Evolutionary conservation across 306 rosid species (phyloP).

Genomic region (Herpetospermum pedunculosum): DNA sequence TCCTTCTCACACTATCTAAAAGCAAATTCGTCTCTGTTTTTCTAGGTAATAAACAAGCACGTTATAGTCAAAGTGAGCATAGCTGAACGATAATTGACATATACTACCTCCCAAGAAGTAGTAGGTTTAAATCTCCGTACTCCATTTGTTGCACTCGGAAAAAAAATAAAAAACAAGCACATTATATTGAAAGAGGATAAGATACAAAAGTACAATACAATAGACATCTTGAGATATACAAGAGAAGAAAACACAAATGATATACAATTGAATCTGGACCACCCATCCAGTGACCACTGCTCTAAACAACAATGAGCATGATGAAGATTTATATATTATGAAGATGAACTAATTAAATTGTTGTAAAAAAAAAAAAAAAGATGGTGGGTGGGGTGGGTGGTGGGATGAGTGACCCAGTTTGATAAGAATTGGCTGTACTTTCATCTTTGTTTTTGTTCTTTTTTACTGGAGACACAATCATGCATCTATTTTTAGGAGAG

Average conservation of each 20-base stretch:
- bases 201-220: background rate
- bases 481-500: constrained; percentile 88
- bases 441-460: background rate
- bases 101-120: too few relatives aligned
- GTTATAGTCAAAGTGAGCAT: too few relatives aligned
- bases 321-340: constrained; percentile 3
- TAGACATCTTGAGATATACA: constrained; percentile 1
- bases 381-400: background rate
- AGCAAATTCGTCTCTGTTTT: background rate
- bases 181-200: constrained; percentile 3
- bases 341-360: background rate
- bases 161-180: background rate
- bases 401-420: background rate
- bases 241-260: constrained; percentile 4
- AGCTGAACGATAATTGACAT: too few relatives aligned
- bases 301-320: background rate
- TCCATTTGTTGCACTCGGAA: too few relatives aligned
- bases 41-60: background rate
- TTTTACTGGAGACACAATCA: constrained; percentile 7
- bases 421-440: constrained; percentile 3
- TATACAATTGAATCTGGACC: constrained; percentile 4
- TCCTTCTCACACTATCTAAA: background rate
- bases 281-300: background rate
- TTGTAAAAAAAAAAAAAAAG: background rate
- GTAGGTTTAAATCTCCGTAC: too few relatives aligned